Percentiles rank a stretch among this genome's conserved stretches.
These are phyloP conservation scores for Coemansia sp. DNA, from an alignment of 192 early-diverging fungal species.

Conservation along the genomic window DNA sequence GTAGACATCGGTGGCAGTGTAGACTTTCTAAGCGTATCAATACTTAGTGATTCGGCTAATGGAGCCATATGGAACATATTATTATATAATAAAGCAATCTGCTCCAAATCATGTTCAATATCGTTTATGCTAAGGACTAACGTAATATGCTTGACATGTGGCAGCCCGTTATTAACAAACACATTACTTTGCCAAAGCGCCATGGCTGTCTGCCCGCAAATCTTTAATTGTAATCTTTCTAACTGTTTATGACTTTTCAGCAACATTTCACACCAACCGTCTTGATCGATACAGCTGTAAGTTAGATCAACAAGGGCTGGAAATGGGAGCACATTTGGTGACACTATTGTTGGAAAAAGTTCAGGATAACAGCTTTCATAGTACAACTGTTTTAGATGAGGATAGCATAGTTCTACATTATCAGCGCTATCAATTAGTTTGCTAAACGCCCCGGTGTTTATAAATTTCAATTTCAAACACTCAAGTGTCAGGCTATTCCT, in stretches of 20 bases:
- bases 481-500: neutral
- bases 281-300: neutral
- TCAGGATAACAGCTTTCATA: neutral
- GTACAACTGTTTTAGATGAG: neutral
- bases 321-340: neutral
- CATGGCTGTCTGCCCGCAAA: neutral
- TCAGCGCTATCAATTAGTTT: neutral
- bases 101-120: neutral
- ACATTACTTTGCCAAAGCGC: neutral
- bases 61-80: neutral
- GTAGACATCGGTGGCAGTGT: neutral
- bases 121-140: neutral
- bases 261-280: neutral
- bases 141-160: neutral
- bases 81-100: neutral
- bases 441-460: neutral
- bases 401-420: neutral
- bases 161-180: neutral
- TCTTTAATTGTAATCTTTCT: neutral
- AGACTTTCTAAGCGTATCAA: neutral
- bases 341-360: neutral
- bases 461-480: neutral
- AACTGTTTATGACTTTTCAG: neutral
- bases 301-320: neutral
- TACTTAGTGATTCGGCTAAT: neutral